Evolutionary conservation across 2,329 filamentous ascomycete species (phyloP).

Genomic region (Ceratocystiopsis minuta): DNA sequence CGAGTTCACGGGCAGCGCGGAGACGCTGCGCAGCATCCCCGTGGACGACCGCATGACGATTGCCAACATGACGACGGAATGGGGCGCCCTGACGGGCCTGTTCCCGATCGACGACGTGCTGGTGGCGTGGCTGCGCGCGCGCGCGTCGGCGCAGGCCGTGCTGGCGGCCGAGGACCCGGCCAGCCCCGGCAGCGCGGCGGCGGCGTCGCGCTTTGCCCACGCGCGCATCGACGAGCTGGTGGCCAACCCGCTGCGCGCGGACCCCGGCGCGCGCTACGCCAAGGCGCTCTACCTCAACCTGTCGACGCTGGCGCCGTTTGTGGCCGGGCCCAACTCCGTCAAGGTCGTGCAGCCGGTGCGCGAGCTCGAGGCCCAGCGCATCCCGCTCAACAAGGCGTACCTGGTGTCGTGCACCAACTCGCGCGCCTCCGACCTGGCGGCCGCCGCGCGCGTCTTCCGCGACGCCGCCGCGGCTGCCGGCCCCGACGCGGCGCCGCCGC

Average conservation of each 20-base stretch:
- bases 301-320: slow-evolving; percentile 65
- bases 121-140: slow-evolving; percentile 54
- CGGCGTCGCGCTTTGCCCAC: slow-evolving; percentile 49
- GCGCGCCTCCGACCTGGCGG: slow-evolving; percentile 60
- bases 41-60: slow-evolving; percentile 55
- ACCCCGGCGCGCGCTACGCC: slow-evolving; percentile 62
- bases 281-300: slow-evolving; percentile 75
- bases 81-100: slow-evolving; percentile 48
- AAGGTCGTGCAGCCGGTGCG: slow-evolving; percentile 66
- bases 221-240: slow-evolving; percentile 54
- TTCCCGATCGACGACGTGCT: slow-evolving; percentile 69
- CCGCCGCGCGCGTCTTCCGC: slow-evolving; percentile 70
- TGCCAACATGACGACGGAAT: slow-evolving; percentile 62
- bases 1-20: slow-evolving; percentile 66
- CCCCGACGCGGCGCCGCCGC: slow-evolving; percentile 46
- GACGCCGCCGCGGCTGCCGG: slow-evolving; percentile 48
- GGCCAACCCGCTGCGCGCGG: slow-evolving; percentile 46
- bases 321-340: slow-evolving; percentile 79
- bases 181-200: slow-evolving; percentile 14
- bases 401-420: slow-evolving; percentile 83
- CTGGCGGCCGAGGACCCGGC: slow-evolving; percentile 14
- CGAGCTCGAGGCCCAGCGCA: slow-evolving; percentile 55
- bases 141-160: slow-evolving; percentile 56
- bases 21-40: slow-evolving; percentile 50
- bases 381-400: slow-evolving; percentile 69